Conservation (phyloP, 345 rosid species). For the Sonneratia caseolaris region DNA sequence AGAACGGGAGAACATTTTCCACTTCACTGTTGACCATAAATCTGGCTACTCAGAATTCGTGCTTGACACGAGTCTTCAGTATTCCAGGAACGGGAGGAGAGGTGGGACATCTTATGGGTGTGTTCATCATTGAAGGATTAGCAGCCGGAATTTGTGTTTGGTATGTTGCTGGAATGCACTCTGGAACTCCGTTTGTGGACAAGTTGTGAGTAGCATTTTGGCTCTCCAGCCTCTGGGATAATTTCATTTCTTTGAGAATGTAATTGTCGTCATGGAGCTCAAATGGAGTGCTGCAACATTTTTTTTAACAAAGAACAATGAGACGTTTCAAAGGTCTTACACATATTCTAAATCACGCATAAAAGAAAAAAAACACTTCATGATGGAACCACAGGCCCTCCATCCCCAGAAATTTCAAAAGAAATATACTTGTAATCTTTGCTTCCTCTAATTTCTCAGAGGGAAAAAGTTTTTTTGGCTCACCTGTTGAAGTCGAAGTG, state of each 20-base stretch:
- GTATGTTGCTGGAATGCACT: constrained; percentile 14
- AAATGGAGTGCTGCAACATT: constrained; percentile 75
- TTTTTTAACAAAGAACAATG: background rate
- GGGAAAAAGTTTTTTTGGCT: background rate
- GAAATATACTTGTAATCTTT: background rate
- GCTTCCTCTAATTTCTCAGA: background rate
- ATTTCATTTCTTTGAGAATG: constrained; percentile 95
- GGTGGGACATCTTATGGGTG: constrained; percentile 41
- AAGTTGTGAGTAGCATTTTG: constrained; percentile 28
- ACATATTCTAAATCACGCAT: background rate
- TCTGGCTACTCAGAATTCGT: constrained; percentile 39
- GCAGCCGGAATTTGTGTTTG: constrained; percentile 23
- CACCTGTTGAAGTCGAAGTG: constrained; percentile 98
- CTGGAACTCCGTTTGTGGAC: constrained; percentile 29
- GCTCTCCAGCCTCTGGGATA: constrained; percentile 41
- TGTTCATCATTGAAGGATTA: constrained; percentile 28
- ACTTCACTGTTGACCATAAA: background rate
- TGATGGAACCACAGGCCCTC: background rate
- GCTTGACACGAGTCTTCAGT: constrained; percentile 59
- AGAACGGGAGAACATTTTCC: background rate
- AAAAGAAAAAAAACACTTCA: background rate
- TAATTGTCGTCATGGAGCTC: constrained; percentile 98
- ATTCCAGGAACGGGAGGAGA: constrained; percentile 60
- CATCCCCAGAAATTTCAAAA: background rate
- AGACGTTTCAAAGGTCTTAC: background rate